Base-by-base conservation (phyloP, 768 basidiomycete genomes). In the Termitomyces titanicus region DNA sequence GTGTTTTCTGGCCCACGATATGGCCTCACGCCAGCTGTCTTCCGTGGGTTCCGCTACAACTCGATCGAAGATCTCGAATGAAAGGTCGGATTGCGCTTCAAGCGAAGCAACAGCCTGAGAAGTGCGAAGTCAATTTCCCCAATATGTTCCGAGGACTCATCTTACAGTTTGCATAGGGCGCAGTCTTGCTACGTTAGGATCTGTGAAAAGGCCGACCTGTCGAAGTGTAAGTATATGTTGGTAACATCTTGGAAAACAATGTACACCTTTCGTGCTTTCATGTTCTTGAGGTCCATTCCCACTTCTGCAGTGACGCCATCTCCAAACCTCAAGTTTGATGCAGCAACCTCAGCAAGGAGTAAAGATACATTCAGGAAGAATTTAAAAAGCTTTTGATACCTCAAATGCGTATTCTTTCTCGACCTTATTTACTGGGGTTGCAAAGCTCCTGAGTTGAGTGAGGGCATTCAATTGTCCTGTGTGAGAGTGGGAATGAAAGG, bases 341-440 rank as follows among this genome's bases (percentile, higher is more conserved):
- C 93, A 12, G 93, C 88, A 42, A 94, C 84, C 89, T 92, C 55
- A 22, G 8, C 13, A 6, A 42, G 22, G 34, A 29, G 46, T 51
- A 45, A 55, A 52, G 45, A 34, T 42, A 53, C 12, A 24, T 27
- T 18, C 39, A 3, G 10, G 22, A 38, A 46, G 1, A 40, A 18
- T 34, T 29, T 8, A 20, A 6, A 2, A 57, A 35, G 2, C 11
- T 44, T 29, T 24, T 50, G 71, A 58, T 64, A 82, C 88, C 80
- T 96, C 94, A 65, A 95, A 96, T 0, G 94, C 94, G 66, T 95
- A 95, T 71, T 96, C 94, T 68, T 88, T 93, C 74, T 91, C 76
- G 3, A 85, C 73, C 1, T 69, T 62, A 31, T 88, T 79, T 5
- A 90, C 84, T 34, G 93, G 93, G 0, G 88, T 88, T 12, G 92